Conservation (phyloP, 768 basidiomycete species). For the Termitomyces sp. region DNA sequence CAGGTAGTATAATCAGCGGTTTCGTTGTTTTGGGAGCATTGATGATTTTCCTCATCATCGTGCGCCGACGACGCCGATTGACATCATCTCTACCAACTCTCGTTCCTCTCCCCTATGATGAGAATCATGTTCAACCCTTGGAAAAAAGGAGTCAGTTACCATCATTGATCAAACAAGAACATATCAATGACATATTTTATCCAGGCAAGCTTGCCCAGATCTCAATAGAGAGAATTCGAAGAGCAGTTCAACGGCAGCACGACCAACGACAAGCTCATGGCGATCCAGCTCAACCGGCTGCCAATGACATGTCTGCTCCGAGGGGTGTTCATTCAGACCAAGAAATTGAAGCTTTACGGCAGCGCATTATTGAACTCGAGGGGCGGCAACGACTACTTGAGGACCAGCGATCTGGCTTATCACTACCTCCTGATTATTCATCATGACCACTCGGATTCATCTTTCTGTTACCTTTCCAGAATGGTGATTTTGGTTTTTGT, state of each 20-base stretch:
- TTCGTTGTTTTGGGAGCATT: neutral
- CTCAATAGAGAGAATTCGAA: neutral
- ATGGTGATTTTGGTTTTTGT: neutral
- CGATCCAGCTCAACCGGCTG: neutral
- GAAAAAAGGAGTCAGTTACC: neutral
- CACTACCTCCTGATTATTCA: neutral
- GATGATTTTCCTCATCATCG: neutral
- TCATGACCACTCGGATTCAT: neutral
- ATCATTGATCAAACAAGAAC: neutral
- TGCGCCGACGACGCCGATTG: neutral
- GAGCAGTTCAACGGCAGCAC: neutral
- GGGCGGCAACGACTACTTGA: neutral
- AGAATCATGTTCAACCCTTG: neutral
- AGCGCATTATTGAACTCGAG: neutral
- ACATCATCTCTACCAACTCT: neutral
- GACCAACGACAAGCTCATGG: too few relatives aligned
- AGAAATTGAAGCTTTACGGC: neutral
- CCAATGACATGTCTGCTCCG: neutral
- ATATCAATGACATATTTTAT: neutral
- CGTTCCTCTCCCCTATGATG: neutral
- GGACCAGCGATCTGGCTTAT: neutral
- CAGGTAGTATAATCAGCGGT: neutral
- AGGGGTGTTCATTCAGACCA: neutral
- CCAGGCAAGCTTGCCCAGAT: neutral
- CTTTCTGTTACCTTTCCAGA: neutral